phyloP scores from a whole-genome alignment of 352 stramenopile genomes.

The Ophiocytium majus region DNA sequence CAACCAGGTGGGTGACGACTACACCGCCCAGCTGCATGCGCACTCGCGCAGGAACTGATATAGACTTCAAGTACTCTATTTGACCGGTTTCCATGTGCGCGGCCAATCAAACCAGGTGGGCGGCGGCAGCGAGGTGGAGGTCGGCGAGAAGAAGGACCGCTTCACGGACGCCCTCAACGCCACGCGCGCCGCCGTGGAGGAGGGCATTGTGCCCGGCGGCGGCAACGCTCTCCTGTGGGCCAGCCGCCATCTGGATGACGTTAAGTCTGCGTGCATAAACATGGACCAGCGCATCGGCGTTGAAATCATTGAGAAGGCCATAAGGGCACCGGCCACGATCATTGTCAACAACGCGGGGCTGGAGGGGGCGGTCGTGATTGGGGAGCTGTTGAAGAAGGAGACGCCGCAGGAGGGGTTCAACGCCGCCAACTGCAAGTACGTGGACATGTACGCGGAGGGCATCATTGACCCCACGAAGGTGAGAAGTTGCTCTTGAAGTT shows the following conservation, averaged over 20 bases:
- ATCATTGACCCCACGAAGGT: conserved; percentile 80
- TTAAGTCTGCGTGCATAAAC: conserved; percentile 75
- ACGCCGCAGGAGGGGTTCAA: conserved; percentile 92
- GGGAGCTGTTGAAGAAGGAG: conserved; percentile 94
- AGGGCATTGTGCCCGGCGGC: conserved; percentile 98
- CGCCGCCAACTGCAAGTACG: conserved; percentile 92
- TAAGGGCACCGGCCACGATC: conserved; percentile 83
- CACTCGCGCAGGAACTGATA: too few relatives aligned
- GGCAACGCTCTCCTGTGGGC: conserved; percentile 95
- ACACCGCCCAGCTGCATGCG: too few relatives aligned
- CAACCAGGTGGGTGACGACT: too few relatives aligned
- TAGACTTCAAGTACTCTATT: too few relatives aligned
- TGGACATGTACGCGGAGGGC: conserved; percentile 94
- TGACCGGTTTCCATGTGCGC: too few relatives aligned
- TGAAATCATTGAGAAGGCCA: conserved; percentile 90
- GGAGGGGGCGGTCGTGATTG: conserved; percentile 96
- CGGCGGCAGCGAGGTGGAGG: conserved; percentile 95
- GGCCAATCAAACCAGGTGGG: too few relatives aligned
- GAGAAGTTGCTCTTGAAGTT: neutral
- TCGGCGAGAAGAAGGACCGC: conserved; percentile 99
- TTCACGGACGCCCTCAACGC: conserved; percentile 99
- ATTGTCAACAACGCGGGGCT: conserved; percentile 98
- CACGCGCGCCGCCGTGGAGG: conserved; percentile 94
- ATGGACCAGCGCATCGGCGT: conserved; percentile 97
- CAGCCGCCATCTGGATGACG: conserved; percentile 78